Evolutionary conservation across 176 grass and related monocot genomes (phyloP).

Genomic region (Oryza brachyantha): DNA sequence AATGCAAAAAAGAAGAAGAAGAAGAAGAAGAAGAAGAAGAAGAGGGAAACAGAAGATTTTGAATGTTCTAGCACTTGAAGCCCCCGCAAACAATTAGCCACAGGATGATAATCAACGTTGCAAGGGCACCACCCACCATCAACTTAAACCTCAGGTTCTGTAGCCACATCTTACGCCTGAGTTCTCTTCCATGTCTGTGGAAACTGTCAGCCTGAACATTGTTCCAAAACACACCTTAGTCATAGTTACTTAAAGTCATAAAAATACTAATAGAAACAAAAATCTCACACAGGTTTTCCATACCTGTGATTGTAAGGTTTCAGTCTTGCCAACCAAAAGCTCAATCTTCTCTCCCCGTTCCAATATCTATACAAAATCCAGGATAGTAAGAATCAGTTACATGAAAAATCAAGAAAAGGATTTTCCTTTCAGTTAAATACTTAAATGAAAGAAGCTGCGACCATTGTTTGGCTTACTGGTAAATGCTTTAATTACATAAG

Average conservation of each 20-base stretch:
- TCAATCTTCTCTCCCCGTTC: slow-evolving; percentile 98
- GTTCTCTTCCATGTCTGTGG: slow-evolving; percentile 92
- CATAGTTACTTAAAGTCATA: neutral
- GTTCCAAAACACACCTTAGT: slow-evolving; percentile 1
- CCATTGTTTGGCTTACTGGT: too few relatives aligned
- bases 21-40: too few relatives aligned
- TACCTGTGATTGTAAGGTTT: slow-evolving; percentile 95
- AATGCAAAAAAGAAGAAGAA: neutral
- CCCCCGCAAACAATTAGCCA: slow-evolving; percentile 84
- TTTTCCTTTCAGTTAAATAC: neutral
- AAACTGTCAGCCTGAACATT: slow-evolving; percentile 84
- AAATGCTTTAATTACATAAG: too few relatives aligned
- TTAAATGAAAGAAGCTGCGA: neutral
- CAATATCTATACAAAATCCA: slow-evolving; percentile 56
- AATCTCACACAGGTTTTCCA: slow-evolving; percentile 10
- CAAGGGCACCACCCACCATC: slow-evolving; percentile 64
- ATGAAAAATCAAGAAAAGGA: neutral
- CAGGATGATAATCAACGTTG: slow-evolving; percentile 55
- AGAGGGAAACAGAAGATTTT: neutral
- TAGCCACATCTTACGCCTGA: slow-evolving; percentile 97
- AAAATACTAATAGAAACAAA: neutral
- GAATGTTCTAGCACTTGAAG: slow-evolving; percentile 60
- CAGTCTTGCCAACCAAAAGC: slow-evolving; percentile 89
- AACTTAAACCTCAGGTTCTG: slow-evolving; percentile 91
- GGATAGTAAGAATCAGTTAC: neutral